A percentile compares a stretch with the other conserved stretches of the same genome.
Conservation (phyloP, 352 stramenopile species). For the Phytophthora melonis region DNA sequence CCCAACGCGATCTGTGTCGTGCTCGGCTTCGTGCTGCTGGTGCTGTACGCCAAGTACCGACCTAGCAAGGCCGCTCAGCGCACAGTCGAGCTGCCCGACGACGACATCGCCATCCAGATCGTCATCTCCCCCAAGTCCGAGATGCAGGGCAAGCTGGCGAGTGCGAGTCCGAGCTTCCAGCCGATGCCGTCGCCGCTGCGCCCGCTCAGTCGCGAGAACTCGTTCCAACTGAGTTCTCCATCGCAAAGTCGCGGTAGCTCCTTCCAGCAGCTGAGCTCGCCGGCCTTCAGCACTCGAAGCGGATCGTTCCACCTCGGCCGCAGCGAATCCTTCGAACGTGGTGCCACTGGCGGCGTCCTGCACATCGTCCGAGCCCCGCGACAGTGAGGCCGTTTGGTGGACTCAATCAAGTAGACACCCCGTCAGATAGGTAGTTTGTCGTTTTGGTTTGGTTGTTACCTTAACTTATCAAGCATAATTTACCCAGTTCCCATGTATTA, state of each 20-base stretch:
- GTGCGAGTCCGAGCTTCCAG: conserved; percentile 32
- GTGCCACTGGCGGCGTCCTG: conserved; percentile 20
- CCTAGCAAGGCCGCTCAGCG: conserved; percentile 29
- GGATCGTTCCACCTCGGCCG: conserved; percentile 18
- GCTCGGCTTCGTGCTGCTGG: conserved; percentile 46
- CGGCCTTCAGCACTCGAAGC: conserved; percentile 14
- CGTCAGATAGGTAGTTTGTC: neutral
- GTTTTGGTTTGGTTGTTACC: conserved; percentile 2
- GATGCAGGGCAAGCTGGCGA: conserved; percentile 25
- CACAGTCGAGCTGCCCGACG: conserved; percentile 20
- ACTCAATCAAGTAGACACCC: too few relatives aligned
- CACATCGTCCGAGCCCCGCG: conserved; percentile 28
- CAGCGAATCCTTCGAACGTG: conserved; percentile 19
- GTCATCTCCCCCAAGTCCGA: conserved; percentile 37
- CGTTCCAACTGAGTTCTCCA: conserved; percentile 31
- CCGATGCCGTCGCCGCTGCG: conserved; percentile 35
- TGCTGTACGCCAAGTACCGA: conserved; percentile 59
- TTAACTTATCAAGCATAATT: conserved; percentile 24
- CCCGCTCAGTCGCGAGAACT: conserved; percentile 35
- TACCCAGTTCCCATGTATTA: conserved; percentile 1
- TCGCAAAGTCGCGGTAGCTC: conserved; percentile 26
- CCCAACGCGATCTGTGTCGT: conserved; percentile 52
- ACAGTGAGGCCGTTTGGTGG: conserved; percentile 4
- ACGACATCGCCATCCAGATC: conserved; percentile 41
- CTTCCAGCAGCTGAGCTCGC: conserved; percentile 24